phyloP scores from a whole-genome alignment of 768 basidiomycete species.

The Russula griseocarnosa region DNA sequence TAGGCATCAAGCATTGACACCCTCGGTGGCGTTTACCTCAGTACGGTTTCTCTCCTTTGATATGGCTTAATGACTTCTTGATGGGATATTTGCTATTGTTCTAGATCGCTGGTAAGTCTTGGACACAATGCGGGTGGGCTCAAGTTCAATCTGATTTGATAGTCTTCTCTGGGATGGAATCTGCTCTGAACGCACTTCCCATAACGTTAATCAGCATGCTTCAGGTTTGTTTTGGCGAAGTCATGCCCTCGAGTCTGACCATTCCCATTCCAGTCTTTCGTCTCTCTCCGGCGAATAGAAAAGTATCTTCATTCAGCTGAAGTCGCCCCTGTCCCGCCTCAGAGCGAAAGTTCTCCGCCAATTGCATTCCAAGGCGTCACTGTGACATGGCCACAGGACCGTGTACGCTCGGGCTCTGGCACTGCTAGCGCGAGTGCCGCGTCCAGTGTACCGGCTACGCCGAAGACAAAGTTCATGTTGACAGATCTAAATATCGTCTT shows the following conservation, averaged over 20 bases:
- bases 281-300: constrained; percentile 86
- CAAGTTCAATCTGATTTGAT: constrained; percentile 6
- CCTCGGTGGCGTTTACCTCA: constrained; percentile 77
- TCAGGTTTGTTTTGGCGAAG: constrained; percentile 48
- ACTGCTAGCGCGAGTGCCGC: constrained; percentile 39
- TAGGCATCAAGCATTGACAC: constrained; percentile 63
- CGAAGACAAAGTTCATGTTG: constrained; percentile 73
- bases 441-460: constrained; percentile 63
- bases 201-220: constrained; percentile 89
- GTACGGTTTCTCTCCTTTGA: constrained; percentile 29
- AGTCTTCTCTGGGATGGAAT: constrained; percentile 88
- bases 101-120: constrained; percentile 42
- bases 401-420: constrained; percentile 35
- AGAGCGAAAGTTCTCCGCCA: constrained; percentile 51
- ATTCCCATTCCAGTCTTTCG: constrained; percentile 50
- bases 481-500: constrained; percentile 76
- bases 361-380: constrained; percentile 82
- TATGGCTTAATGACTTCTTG: not conserved
- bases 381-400: constrained; percentile 86
- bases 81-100: not conserved
- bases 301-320: constrained; percentile 79
- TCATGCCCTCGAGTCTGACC: constrained; percentile 1
- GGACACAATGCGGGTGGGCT: not conserved
- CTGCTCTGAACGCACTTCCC: constrained; percentile 80
- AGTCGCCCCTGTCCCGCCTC: constrained; percentile 57